A percentile compares a stretch with the other conserved stretches of the same genome.
Conservation (phyloP, 371 early-diverging fungal genomes). For the Cokeromyces recurvatus region DNA sequence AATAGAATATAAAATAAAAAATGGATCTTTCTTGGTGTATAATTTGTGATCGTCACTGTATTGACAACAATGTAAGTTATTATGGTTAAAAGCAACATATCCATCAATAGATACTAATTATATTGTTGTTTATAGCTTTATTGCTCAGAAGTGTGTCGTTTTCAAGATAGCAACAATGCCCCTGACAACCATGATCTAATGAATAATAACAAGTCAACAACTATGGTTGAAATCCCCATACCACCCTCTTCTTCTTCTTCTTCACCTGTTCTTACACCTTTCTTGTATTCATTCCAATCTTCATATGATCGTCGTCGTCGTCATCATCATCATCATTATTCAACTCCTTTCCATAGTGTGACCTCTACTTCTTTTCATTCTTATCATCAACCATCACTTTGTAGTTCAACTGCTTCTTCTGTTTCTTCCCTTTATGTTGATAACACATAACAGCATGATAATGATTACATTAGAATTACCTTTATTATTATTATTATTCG, state of each 20-base stretch:
- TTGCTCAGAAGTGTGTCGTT: constrained; percentile 25
- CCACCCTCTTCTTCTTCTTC: constrained; percentile 15
- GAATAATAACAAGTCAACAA: neutral
- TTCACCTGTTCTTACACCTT: constrained; percentile 14
- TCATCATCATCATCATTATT: constrained; percentile 7
- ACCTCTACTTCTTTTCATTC: constrained; percentile 2
- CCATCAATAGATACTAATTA: neutral
- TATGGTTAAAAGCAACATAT: too few species aligned
- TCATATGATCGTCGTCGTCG: constrained; percentile 7
- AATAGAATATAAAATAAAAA: too few species aligned
- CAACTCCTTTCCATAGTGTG: neutral
- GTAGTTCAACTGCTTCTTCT: constrained; percentile 15
- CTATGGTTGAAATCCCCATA: neutral
- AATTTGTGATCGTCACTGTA: constrained; percentile 31
- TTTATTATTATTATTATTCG: too few species aligned
- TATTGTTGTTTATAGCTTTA: constrained; percentile 11
- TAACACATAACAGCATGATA: constrained; percentile 15
- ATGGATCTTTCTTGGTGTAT: constrained; percentile 42
- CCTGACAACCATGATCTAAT: neutral
- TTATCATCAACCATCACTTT: constrained; percentile 11
- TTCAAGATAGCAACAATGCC: constrained; percentile 2
- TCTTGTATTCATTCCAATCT: constrained; percentile 13
- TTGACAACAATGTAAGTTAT: constrained; percentile 26
- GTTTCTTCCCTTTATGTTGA: constrained; percentile 15
- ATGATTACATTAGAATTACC: too few species aligned